Evolutionary conservation across 208 protist species (phyloP).

Genomic region (Crithidia fasciculata): DNA sequence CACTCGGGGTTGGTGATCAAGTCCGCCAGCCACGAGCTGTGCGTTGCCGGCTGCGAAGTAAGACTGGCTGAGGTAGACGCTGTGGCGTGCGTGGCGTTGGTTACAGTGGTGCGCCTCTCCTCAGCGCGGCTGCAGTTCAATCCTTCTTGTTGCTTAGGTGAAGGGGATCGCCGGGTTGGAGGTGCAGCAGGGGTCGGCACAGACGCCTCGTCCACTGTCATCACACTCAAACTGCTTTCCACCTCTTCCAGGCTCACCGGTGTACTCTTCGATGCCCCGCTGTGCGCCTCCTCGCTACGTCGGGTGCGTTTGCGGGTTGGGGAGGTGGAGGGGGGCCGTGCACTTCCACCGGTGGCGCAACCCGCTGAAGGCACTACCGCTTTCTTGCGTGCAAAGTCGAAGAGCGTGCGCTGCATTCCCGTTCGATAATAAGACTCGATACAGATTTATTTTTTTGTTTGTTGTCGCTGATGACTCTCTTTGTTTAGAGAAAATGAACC

Average conservation of each 20-base stretch:
- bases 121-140: too few relatives aligned
- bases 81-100: too few relatives aligned
- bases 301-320: neutral
- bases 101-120: too few relatives aligned
- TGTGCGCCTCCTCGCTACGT: neutral
- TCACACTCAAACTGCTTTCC: neutral
- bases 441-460: neutral
- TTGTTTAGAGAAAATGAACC: neutral
- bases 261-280: conserved; percentile 1
- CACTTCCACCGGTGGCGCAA: neutral
- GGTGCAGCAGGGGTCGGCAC: neutral
- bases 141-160: too few relatives aligned
- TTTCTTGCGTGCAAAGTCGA: conserved; percentile 24
- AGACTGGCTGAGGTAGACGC: neutral
- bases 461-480: neutral
- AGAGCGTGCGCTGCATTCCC: conserved; percentile 34
- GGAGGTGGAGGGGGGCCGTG: neutral
- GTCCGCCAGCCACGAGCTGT: conserved; percentile 42
- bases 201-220: neutral
- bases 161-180: too few relatives aligned
- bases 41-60: neutral
- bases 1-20: conserved; percentile 61
- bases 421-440: neutral
- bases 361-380: neutral
- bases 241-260: neutral